Percentiles rank a stretch among this genome's conserved stretches.
Evolutionary conservation across 371 early-diverging fungal species (phyloP).

Genomic region (Apophysomyces sp.): DNA sequence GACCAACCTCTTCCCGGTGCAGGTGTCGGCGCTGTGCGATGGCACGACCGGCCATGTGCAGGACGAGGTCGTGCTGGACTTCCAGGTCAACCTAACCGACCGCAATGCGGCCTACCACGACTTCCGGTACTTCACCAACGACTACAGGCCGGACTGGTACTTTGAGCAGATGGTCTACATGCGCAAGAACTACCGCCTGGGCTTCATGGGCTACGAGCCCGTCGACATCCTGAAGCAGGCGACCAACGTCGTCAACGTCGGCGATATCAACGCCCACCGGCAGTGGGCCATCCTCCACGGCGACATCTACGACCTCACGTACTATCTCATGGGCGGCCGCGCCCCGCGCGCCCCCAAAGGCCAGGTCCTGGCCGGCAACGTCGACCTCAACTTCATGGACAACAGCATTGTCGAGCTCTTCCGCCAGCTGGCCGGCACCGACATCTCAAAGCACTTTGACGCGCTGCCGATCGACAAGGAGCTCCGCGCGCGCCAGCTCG

Average conservation of each 20-base stretch:
- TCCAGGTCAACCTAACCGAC: constrained; percentile 37
- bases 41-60: constrained; percentile 38
- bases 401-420: constrained; percentile 64
- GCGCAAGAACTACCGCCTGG: constrained; percentile 51
- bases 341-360: constrained; percentile 44
- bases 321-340: constrained; percentile 42
- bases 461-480: constrained; percentile 35
- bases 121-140: constrained; percentile 35
- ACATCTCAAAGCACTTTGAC: constrained; percentile 68
- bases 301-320: constrained; percentile 44
- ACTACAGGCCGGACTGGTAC: constrained; percentile 55
- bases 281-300: constrained; percentile 49
- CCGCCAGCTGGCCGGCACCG: constrained; percentile 60
- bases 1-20: constrained; percentile 71
- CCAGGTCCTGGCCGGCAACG: constrained; percentile 49
- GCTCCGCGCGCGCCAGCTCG: constrained; percentile 35
- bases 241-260: constrained; percentile 30
- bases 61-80: constrained; percentile 35
- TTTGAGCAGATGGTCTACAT: constrained; percentile 47
- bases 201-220: constrained; percentile 41
- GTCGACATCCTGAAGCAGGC: constrained; percentile 37
- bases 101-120: constrained; percentile 39
- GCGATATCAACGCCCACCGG: constrained; percentile 37
- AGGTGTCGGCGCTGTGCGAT: constrained; percentile 58
- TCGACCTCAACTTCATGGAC: constrained; percentile 53